phyloP scores from a whole-genome alignment of 1,139 yeast species.

The Scheffersomyces segobiensis region DNA sequence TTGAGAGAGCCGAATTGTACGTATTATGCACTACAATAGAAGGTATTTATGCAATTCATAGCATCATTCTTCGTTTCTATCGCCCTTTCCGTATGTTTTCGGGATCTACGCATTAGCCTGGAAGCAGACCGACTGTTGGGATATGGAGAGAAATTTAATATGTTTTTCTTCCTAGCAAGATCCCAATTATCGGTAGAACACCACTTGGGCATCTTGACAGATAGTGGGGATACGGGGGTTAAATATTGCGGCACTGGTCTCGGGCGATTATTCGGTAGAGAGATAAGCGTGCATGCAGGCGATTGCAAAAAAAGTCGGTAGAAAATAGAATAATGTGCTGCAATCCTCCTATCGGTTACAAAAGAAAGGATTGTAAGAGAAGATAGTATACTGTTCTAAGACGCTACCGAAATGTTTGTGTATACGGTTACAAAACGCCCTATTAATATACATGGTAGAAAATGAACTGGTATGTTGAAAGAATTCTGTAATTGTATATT shows the following conservation, averaged over 20 bases:
- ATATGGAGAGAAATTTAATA: background rate
- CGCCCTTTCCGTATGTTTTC: background rate
- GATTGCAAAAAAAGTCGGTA: background rate
- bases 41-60: background rate
- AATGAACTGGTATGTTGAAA: no score
- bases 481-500: no score
- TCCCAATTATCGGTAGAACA: slow-evolving; percentile 1
- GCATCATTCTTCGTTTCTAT: background rate
- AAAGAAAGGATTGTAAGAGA: background rate
- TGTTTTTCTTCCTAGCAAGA: background rate
- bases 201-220: slow-evolving; percentile 1
- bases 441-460: no score
- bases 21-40: no score
- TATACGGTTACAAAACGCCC: no score
- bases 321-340: background rate
- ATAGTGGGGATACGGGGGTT: slow-evolving; percentile 2
- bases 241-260: background rate
- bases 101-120: background rate
- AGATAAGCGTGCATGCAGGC: background rate
- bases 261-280: background rate
- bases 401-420: no score
- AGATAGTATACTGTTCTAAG: background rate
- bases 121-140: background rate
- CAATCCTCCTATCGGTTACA: background rate
- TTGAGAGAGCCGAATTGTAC: no score